These are phyloP conservation scores for Kluyveromyces sp. DNA, from an alignment of 1,139 yeast species.

Conservation along the genomic window DNA sequence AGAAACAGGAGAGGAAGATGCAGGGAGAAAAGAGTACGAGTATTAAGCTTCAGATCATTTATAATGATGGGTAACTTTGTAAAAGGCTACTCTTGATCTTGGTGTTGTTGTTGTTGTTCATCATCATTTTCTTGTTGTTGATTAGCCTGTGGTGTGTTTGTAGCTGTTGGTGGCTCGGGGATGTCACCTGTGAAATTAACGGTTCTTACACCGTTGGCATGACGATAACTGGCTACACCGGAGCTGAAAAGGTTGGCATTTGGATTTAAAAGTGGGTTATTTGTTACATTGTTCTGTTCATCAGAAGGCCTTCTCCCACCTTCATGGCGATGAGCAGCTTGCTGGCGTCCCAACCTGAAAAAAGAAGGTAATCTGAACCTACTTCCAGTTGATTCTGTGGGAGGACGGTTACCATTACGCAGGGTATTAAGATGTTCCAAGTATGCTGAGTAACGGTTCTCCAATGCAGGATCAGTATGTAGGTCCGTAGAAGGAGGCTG, in stretches of 20 bases:
- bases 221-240: conserved; percentile 13
- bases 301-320: conserved; percentile 1
- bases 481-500: not conserved
- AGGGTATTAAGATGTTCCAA: conserved; percentile 1
- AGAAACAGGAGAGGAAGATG: too few species aligned
- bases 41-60: too few species aligned
- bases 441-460: conserved; percentile 4
- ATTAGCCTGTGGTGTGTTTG: not conserved
- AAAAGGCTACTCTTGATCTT: too few species aligned
- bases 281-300: not conserved
- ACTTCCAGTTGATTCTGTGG: not conserved
- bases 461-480: conserved; percentile 1
- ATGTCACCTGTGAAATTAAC: conserved; percentile 10
- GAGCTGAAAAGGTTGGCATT: conserved; percentile 7
- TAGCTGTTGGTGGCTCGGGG: conserved; percentile 6
- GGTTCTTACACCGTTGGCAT: conserved; percentile 10
- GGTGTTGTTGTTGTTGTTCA: too few species aligned
- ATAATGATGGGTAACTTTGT: too few species aligned
- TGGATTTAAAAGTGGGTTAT: not conserved
- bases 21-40: too few species aligned
- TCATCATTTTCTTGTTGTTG: too few species aligned
- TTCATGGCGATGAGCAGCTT: conserved; percentile 3
- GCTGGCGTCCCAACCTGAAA: conserved; percentile 7
- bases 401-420: conserved; percentile 1
- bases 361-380: conserved; percentile 5